These are phyloP conservation scores for Rhodomyrtus tomentosa DNA, from an alignment of 345 rosid species.

Conservation along the genomic window DNA sequence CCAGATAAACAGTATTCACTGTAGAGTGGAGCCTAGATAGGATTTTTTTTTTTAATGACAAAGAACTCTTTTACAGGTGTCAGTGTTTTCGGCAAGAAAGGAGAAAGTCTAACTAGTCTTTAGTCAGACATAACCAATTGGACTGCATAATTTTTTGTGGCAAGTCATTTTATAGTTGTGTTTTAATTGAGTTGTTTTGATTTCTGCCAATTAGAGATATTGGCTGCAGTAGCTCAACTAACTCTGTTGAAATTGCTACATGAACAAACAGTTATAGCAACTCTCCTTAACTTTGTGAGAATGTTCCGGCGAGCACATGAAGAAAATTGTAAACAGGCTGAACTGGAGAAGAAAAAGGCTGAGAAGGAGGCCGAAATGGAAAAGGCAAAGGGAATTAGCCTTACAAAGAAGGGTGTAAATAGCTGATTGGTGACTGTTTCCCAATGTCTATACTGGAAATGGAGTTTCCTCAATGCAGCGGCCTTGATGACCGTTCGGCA, in stretches of 20 bases:
- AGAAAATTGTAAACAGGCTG: constrained; percentile 82
- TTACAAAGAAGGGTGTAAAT: constrained; percentile 41
- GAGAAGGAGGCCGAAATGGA: constrained; percentile 92
- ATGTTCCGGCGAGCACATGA: constrained; percentile 91
- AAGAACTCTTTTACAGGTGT: not conserved
- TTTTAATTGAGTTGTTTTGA: not conserved
- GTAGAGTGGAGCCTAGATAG: not conserved
- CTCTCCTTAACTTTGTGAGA: constrained; percentile 75
- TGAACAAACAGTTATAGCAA: constrained; percentile 61
- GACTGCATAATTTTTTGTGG: not conserved
- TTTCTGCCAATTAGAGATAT: not conserved
- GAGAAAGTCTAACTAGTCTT: not conserved
- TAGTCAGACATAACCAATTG: not conserved
- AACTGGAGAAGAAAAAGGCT: constrained; percentile 86
- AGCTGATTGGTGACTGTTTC: constrained; percentile 21
- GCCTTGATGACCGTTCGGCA: not conserved
- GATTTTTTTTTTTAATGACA: not conserved
- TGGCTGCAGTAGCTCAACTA: not conserved
- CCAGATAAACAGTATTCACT: not conserved
- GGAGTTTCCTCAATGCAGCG: constrained; percentile 9
- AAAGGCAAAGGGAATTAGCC: constrained; percentile 65
- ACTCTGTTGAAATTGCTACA: not conserved
- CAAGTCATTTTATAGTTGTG: not conserved
- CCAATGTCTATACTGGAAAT: not conserved
- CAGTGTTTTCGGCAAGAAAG: not conserved